phyloP scores from a whole-genome alignment of 2,329 filamentous ascomycete genomes.

The Cladophialophora chaetospira region DNA sequence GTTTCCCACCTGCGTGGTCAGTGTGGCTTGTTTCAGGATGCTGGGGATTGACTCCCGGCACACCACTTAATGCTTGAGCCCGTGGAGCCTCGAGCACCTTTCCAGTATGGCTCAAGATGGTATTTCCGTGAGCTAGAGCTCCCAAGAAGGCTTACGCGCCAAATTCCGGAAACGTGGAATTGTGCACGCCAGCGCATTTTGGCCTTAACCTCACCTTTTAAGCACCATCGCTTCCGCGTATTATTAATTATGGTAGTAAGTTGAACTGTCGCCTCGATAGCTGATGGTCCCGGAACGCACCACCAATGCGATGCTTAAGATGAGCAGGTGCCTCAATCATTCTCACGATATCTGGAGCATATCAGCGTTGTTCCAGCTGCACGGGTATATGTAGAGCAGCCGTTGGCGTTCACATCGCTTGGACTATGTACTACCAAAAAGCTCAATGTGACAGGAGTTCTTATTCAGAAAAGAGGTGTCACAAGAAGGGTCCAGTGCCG shows the following conservation, averaged over 20 bases:
- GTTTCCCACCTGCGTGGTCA: constrained; percentile 10
- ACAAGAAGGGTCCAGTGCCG: constrained; percentile 2
- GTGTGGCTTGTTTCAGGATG: constrained; percentile 28
- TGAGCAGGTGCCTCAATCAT: constrained; percentile 3
- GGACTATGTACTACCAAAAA: not conserved
- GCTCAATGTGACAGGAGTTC: constrained; percentile 2
- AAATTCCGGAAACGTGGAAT: constrained; percentile 25
- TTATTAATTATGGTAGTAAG: not conserved
- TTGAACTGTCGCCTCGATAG: not conserved
- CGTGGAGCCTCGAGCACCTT: constrained; percentile 12
- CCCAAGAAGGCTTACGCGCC: constrained; percentile 2
- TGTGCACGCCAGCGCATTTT: not conserved
- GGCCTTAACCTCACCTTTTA: not conserved
- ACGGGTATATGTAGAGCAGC: too few species aligned
- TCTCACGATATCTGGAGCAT: too few species aligned
- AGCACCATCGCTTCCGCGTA: not conserved
- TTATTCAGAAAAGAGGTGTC: constrained; percentile 2
- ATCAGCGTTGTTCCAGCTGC: too few species aligned
- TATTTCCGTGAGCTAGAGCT: constrained; percentile 14
- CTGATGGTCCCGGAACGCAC: not conserved
- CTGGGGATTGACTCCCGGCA: constrained; percentile 10
- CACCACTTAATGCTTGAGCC: constrained; percentile 3
- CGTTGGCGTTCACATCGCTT: too few species aligned
- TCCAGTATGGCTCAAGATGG: constrained; percentile 4
- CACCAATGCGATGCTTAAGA: not conserved